Percentiles rank a stretch among this genome's conserved stretches.
phyloP scores from a whole-genome alignment of 331 rosid species.

The Rosa hybrid region DNA sequence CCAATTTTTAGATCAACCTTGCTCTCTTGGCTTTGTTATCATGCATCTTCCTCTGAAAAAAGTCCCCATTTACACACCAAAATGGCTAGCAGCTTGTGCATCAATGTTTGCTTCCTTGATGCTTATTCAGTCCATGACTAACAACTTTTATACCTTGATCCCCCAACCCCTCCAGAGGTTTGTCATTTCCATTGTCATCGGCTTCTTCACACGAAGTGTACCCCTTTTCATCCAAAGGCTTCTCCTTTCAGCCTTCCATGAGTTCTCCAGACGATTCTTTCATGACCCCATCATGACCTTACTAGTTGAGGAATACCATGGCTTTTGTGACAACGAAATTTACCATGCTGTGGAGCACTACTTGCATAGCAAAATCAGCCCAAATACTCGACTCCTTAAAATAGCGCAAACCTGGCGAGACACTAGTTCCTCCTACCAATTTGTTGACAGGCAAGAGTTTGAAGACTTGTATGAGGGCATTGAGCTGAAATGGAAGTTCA shows the following conservation, averaged over 20 bases:
- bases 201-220: not conserved
- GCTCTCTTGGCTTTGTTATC: not conserved
- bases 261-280: not conserved
- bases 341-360: constrained; percentile 33
- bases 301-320: not conserved
- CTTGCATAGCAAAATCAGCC: constrained; percentile 21
- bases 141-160: not conserved
- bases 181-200: not conserved
- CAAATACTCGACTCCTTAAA: constrained; percentile 10
- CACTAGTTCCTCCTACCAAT: constrained; percentile 6
- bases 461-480: constrained; percentile 28
- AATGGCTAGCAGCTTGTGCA: not conserved
- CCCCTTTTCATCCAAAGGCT: not conserved
- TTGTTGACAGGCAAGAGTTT: constrained; percentile 27
- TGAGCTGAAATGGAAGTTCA: constrained; percentile 30
- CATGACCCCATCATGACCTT: not conserved
- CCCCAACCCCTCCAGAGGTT: not conserved
- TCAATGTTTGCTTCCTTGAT: not conserved
- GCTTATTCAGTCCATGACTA: not conserved
- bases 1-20: not conserved
- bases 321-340: constrained; percentile 13
- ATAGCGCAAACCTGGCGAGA: constrained; percentile 14
- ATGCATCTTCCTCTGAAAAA: not conserved
- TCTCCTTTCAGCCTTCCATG: not conserved
- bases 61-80: not conserved